Percentiles rank a stretch among this genome's conserved stretches.
Evolutionary conservation across 768 basidiomycete genomes (phyloP).

Genomic region (Lentinula sp.): DNA sequence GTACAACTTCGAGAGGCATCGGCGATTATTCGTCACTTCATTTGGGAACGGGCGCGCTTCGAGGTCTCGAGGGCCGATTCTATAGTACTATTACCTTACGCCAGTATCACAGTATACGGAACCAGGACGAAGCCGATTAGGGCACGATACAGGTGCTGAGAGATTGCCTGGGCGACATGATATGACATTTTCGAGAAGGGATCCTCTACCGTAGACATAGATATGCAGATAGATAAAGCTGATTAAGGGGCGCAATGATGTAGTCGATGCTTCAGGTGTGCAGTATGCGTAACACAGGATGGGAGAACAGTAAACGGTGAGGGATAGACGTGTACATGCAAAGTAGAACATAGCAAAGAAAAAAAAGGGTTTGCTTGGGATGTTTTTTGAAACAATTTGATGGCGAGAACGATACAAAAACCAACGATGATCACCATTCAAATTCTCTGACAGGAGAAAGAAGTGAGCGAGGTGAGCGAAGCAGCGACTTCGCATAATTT

Average conservation of each 20-base stretch:
- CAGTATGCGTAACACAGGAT: not conserved
- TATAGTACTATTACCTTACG: no score
- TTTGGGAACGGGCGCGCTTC: no score
- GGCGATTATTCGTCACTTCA: no score
- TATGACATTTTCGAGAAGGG: no score
- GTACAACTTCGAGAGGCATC: no score
- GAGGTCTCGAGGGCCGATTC: no score
- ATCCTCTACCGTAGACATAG: not conserved
- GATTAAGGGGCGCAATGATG: no score
- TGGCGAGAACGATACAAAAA: not conserved
- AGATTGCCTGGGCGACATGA: no score
- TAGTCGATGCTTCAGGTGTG: not conserved
- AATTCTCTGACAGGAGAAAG: slow-evolving; percentile 28
- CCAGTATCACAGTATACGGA: no score
- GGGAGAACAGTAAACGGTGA: not conserved
- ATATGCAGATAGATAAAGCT: no score
- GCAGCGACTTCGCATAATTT: not conserved
- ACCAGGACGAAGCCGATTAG: no score
- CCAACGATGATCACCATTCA: slow-evolving; percentile 31
- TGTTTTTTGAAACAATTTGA: not conserved
- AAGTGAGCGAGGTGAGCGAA: not conserved
- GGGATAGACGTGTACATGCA: not conserved
- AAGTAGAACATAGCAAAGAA: not conserved
- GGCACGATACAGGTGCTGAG: no score
- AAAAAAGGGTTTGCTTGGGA: not conserved